These are phyloP conservation scores for Solanum acaule DNA, from an alignment of 257 asterid species.

Conservation along the genomic window DNA sequence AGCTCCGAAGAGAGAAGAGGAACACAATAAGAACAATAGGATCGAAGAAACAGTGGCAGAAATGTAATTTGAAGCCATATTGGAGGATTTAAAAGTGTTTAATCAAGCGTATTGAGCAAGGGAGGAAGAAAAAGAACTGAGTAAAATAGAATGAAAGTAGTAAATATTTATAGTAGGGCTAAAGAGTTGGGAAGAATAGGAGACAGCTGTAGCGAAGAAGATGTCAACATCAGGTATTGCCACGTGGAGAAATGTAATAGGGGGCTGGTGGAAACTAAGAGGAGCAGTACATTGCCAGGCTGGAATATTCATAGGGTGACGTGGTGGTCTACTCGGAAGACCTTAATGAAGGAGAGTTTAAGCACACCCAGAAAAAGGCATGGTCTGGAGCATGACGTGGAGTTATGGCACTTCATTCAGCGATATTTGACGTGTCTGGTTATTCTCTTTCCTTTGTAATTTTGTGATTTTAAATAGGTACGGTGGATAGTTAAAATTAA, in stretches of 20 bases:
- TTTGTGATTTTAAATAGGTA: accelerated
- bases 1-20: constrained; percentile 1
- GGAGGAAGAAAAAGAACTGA: not conserved
- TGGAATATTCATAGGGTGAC: constrained; percentile 24
- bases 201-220: constrained; percentile 19
- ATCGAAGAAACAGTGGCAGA: constrained; percentile 1
- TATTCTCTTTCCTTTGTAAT: too few species aligned
- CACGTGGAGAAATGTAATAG: constrained; percentile 15
- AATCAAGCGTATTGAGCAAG: not conserved
- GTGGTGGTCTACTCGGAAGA: constrained; percentile 4
- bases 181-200: not conserved
- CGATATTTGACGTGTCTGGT: not conserved
- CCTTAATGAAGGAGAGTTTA: not conserved
- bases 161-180: not conserved
- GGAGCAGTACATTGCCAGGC: constrained; percentile 25
- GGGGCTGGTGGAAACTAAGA: not conserved
- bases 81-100: not conserved
- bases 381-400: not conserved
- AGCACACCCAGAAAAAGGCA: not conserved
- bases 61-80: constrained; percentile 21
- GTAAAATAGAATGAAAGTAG: not conserved
- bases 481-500: too few species aligned
- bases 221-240: constrained; percentile 16
- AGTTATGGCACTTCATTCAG: not conserved
- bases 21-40: constrained; percentile 6